Evolutionary conservation across 306 rosid species (phyloP).

Genomic region (Lathyrus oleraceus): DNA sequence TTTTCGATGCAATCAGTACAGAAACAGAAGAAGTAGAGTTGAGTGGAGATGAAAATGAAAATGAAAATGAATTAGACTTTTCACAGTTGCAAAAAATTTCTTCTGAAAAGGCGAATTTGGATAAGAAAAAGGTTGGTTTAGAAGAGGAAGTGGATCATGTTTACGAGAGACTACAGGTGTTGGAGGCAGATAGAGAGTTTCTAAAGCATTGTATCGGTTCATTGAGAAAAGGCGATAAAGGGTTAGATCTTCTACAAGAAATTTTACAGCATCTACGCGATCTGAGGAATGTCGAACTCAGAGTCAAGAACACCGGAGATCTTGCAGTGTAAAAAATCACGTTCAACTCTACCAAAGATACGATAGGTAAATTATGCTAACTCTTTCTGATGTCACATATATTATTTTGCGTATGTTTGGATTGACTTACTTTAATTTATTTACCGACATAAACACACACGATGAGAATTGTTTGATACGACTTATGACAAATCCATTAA

Average conservation of each 20-base stretch:
- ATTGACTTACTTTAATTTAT: background rate
- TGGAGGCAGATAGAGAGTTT: slow-evolving; percentile 91
- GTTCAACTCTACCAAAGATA: slow-evolving; percentile 30
- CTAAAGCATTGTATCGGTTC: slow-evolving; percentile 88
- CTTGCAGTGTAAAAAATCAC: slow-evolving; percentile 39
- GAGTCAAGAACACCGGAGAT: slow-evolving; percentile 57
- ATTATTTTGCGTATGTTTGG: background rate
- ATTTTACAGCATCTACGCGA: slow-evolving; percentile 93
- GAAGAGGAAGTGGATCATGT: slow-evolving; percentile 71
- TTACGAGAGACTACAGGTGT: slow-evolving; percentile 83
- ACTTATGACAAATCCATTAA: background rate
- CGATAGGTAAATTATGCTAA: slow-evolving; percentile 41
- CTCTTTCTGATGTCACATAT: background rate
- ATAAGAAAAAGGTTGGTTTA: slow-evolving; percentile 45
- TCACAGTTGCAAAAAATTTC: slow-evolving; percentile 37
- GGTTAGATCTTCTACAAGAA: slow-evolving; percentile 81
- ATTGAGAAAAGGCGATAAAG: slow-evolving; percentile 90
- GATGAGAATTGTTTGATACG: background rate
- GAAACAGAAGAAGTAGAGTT: slow-evolving; percentile 57
- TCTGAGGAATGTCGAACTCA: slow-evolving; percentile 79
- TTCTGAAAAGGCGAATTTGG: slow-evolving; percentile 43
- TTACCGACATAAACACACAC: background rate
- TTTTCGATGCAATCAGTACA: slow-evolving; percentile 61
- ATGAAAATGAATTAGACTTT: slow-evolving; percentile 39
- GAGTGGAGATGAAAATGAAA: slow-evolving; percentile 53